These are phyloP conservation scores for slime mould (Dictyostelium discoideum) DNA, from an alignment of 78 protist genomes.

Conservation along the genomic window dicty_2.7 NC_007090.3:4223001-4223500, in stretches of 20 bases:
- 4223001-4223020: slow-evolving; percentile 72
- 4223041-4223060: slow-evolving; percentile 34
- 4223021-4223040: slow-evolving; percentile 77
- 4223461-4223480: background rate
- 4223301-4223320: slow-evolving; percentile 46
- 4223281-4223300: slow-evolving; percentile 67
- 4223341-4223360: slow-evolving; percentile 54
- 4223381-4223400: slow-evolving; percentile 64
- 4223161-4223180: background rate
- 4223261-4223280: slow-evolving; percentile 62
- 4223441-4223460: background rate
- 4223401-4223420: slow-evolving; percentile 57
- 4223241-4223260: slow-evolving; percentile 51
- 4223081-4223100: slow-evolving; percentile 32
- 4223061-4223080: slow-evolving; percentile 39
- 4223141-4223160: background rate
- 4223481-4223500: background rate
- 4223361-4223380: slow-evolving; percentile 29
- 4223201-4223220: background rate
- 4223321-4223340: slow-evolving; percentile 48
- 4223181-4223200: background rate
- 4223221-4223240: slow-evolving; percentile 34
- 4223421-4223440: slow-evolving; percentile 36
- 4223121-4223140: slow-evolving; percentile 78
- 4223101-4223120: slow-evolving; percentile 75